These are phyloP conservation scores for Trichoderma sp. DNA, from an alignment of 2,329 filamentous ascomycete genomes.

Conservation along the genomic window DNA sequence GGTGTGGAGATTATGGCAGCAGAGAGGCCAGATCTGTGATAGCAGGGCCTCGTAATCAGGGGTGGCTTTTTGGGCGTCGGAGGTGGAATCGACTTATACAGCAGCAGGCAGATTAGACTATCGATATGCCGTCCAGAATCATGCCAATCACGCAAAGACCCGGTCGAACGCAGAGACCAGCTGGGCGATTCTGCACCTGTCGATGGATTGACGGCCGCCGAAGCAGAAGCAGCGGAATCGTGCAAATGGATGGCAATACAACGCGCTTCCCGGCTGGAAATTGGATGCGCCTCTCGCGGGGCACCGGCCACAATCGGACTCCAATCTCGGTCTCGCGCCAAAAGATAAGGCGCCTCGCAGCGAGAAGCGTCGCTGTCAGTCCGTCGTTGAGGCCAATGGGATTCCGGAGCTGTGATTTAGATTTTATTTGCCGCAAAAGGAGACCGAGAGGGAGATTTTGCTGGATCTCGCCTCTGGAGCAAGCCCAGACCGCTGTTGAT, in stretches of 20 bases:
- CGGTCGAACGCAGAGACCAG: not conserved
- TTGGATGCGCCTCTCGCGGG: constrained; percentile 10
- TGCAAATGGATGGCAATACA: not conserved
- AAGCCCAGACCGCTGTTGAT: constrained; percentile 16
- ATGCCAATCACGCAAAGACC: not conserved
- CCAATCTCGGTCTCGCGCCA: constrained; percentile 11
- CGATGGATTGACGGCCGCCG: not conserved
- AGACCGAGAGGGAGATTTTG: constrained; percentile 2
- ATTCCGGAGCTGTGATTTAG: not conserved
- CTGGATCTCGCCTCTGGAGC: constrained; percentile 5
- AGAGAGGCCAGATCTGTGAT: constrained; percentile 15
- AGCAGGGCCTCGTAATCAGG: constrained; percentile 14
- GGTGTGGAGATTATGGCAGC: not conserved
- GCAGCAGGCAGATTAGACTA: not conserved
- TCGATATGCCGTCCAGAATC: not conserved
- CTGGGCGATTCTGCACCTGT: not conserved
- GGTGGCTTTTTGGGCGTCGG: constrained; percentile 7
- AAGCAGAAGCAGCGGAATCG: not conserved
- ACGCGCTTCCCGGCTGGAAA: not conserved
- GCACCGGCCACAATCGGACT: constrained; percentile 12
- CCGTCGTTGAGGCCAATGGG: not conserved
- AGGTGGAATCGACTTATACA: not conserved
- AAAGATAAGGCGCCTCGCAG: constrained; percentile 6
- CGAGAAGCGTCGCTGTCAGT: constrained; percentile 10
- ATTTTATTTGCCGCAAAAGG: not conserved